These are phyloP conservation scores for Ceratobasidium sp. DNA, from an alignment of 1,284 basidiomycete genomes.

Conservation along the genomic window DNA sequence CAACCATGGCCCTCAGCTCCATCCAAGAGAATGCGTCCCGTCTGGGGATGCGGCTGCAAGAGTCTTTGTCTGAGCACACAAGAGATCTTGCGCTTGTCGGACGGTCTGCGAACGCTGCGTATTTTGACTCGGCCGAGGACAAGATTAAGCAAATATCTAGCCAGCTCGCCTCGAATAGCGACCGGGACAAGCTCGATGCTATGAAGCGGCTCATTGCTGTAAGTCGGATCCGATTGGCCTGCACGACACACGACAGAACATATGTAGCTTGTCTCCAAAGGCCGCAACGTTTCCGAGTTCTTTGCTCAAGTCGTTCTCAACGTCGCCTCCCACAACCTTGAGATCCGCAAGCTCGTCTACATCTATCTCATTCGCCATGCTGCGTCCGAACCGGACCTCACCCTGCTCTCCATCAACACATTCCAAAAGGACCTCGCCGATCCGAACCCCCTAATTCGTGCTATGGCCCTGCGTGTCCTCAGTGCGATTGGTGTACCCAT, in stretches of 20 bases:
- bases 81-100: slow-evolving; percentile 70
- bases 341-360: slow-evolving; percentile 97
- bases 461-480: slow-evolving; percentile 94
- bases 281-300: slow-evolving; percentile 89
- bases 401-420: slow-evolving; percentile 96
- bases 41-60: slow-evolving; percentile 79
- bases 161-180: slow-evolving; percentile 86
- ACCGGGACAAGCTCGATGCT: slow-evolving; percentile 90
- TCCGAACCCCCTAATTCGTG: slow-evolving; percentile 89
- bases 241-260: slow-evolving; percentile 10
- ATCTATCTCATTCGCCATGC: slow-evolving; percentile 96
- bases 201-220: slow-evolving; percentile 94
- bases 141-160: slow-evolving; percentile 80
- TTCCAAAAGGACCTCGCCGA: slow-evolving; percentile 98
- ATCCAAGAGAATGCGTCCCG: slow-evolving; percentile 71
- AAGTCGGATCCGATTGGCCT: slow-evolving; percentile 53
- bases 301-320: slow-evolving; percentile 96
- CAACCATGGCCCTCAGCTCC: slow-evolving; percentile 48
- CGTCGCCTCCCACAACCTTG: slow-evolving; percentile 88
- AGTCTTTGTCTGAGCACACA: slow-evolving; percentile 80
- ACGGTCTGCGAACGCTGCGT: slow-evolving; percentile 64
- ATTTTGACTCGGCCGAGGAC: slow-evolving; percentile 71
- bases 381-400: slow-evolving; percentile 91
- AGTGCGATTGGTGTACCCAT: slow-evolving; percentile 90
- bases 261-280: slow-evolving; percentile 87